Base-by-base conservation (phyloP, 2,329 filamentous ascomycete genomes). In the Verticillium dahliae region DNA sequence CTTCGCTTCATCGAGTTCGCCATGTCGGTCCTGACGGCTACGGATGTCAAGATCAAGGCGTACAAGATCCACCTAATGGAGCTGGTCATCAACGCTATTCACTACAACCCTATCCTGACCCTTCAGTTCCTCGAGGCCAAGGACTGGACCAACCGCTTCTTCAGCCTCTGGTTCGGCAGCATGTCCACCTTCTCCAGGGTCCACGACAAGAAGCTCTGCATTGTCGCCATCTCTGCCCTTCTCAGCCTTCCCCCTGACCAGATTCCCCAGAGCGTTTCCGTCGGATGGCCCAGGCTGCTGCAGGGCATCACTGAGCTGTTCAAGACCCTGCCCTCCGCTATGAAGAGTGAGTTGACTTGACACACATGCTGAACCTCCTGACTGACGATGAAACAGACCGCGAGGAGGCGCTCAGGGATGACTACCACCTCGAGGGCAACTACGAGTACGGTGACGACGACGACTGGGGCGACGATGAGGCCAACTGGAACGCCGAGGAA, bases 151-250 rank as follows among this genome's bases (percentile, higher is more conserved):
- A 98, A 98, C 78, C 96, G 96, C 73, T 99, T 99, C 80, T 99
- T 99, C 81, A 97, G 91, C 76, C 80, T 96, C 62, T 99, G 95
- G 95, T 99, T 99, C 75, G 91, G 91, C 52, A 96, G 89, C 78
- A 99, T 99, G 79, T 90, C 96, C 65, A 89, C 86, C 70, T 98
- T 99, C 78, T 90, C 87, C 59, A 86, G 95, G 52, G 95, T 99
- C 2, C 95, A 99, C 73, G 95, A 99, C 80, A 99, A 99, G 85
- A 99, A 97, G 81, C 82, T 99, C 33, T 97, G 92, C 65, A 97
- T 99, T 69, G 91, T 93, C 18, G 94, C 93, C 56, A 98, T 99
- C 68, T 89, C 91, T 62, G 85, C 92, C 6, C 85, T 99, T 11
- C 85, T 99, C 59, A 90, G 88, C 56, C 78, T 99, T 62, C 86